Evolutionary conservation across 768 basidiomycete genomes (phyloP).

Genomic region (Leccinum arenicola): DNA sequence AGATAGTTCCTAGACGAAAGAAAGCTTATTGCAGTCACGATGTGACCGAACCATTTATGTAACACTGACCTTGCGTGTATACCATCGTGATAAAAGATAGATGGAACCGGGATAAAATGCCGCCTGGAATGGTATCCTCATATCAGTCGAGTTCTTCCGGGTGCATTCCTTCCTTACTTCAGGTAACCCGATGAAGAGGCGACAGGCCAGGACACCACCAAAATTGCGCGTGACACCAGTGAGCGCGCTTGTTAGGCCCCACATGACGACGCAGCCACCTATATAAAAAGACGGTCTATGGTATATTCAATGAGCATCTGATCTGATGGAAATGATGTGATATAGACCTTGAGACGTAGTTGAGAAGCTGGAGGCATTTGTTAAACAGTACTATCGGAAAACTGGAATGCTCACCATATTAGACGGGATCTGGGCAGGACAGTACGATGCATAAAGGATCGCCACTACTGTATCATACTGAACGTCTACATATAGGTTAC

Average conservation of each 20-base stretch:
- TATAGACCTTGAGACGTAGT: not conserved
- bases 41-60: not conserved
- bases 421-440: not conserved
- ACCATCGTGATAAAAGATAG: slow-evolving; percentile 3
- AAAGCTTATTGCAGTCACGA: not conserved
- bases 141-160: not conserved
- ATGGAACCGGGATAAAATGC: not conserved
- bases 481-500: not conserved
- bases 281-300: not conserved
- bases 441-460: not conserved
- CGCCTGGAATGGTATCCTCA: not conserved
- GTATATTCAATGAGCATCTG: not conserved
- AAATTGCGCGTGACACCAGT: not conserved
- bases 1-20: not conserved
- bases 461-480: not conserved
- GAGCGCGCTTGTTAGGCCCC: not conserved
- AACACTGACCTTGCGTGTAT: slow-evolving; percentile 1
- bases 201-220: not conserved
- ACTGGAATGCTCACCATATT: not conserved
- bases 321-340: not conserved
- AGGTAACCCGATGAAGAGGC: not conserved
- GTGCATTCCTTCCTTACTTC: not conserved
- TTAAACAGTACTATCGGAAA: not conserved
- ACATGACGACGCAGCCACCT: not conserved
- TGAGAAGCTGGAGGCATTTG: not conserved